These are phyloP conservation scores for Castanea sativa DNA, from an alignment of 306 rosid genomes.

Conservation along the genomic window DNA sequence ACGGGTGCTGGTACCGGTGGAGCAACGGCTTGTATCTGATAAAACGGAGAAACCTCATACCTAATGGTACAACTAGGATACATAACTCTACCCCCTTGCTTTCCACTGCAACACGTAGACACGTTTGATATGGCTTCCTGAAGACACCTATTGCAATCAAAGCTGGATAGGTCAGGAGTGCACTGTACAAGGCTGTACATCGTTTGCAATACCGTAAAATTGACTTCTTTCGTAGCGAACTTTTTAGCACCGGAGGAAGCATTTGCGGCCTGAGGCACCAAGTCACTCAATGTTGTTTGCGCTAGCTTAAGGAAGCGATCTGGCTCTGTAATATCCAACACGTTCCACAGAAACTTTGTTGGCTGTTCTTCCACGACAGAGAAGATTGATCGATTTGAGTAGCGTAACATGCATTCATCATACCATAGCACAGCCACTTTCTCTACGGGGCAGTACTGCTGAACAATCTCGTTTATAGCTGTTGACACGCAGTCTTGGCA, in stretches of 20 bases:
- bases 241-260: background rate
- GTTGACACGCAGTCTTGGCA: constrained; percentile 32
- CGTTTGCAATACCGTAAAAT: background rate
- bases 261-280: constrained; percentile 9
- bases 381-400: constrained; percentile 22
- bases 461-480: constrained; percentile 9
- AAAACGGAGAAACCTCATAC: constrained; percentile 22
- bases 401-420: constrained; percentile 36
- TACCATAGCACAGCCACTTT: constrained; percentile 27
- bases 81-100: constrained; percentile 16
- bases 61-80: constrained; percentile 33
- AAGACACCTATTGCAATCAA: no score
- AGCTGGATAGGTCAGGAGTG: no score
- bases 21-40: background rate
- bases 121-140: no score
- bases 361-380: background rate
- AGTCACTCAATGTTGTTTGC: background rate
- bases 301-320: constrained; percentile 1
- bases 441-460: constrained; percentile 8
- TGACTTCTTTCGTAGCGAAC: background rate
- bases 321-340: background rate
- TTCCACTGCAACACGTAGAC: no score
- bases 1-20: no score
- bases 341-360: fast-evolving
- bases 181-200: no score